These are phyloP conservation scores for Alternaria triticimaculans DNA, from an alignment of 2,329 filamentous ascomycete genomes.

Conservation along the genomic window DNA sequence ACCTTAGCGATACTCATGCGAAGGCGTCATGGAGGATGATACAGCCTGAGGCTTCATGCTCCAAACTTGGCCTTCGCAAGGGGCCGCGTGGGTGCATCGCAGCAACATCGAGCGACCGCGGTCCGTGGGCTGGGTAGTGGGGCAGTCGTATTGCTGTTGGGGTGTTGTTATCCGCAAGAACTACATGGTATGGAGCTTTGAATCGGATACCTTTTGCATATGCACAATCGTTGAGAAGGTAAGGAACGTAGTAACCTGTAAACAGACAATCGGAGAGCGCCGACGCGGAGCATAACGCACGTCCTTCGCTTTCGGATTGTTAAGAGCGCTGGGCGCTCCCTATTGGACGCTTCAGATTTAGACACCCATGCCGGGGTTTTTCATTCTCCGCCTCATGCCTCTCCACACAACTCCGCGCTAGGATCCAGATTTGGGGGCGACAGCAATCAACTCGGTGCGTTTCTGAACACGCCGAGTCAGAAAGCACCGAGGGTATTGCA, in stretches of 20 bases:
- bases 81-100: not conserved
- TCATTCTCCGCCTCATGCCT: not conserved
- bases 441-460: slow-evolving; percentile 5
- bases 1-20: not conserved
- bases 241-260: not conserved
- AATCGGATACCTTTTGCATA: not conserved
- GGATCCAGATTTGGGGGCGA: not conserved
- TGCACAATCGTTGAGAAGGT: not conserved
- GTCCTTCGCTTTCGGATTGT: not conserved
- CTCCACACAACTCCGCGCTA: not conserved
- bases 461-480: slow-evolving; percentile 7
- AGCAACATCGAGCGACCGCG: not conserved
- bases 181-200: not conserved
- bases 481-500: slow-evolving; percentile 10
- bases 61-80: not conserved
- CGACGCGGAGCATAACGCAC: not conserved
- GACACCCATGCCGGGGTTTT: not conserved
- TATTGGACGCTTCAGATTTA: not conserved
- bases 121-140: not conserved
- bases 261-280: not conserved
- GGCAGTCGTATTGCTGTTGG: too few species aligned
- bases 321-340: not conserved
- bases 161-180: not conserved
- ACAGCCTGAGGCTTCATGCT: not conserved
- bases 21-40: not conserved